Base-by-base conservation (phyloP, 345 rosid species). In the Cochlearia excelsa region DNA sequence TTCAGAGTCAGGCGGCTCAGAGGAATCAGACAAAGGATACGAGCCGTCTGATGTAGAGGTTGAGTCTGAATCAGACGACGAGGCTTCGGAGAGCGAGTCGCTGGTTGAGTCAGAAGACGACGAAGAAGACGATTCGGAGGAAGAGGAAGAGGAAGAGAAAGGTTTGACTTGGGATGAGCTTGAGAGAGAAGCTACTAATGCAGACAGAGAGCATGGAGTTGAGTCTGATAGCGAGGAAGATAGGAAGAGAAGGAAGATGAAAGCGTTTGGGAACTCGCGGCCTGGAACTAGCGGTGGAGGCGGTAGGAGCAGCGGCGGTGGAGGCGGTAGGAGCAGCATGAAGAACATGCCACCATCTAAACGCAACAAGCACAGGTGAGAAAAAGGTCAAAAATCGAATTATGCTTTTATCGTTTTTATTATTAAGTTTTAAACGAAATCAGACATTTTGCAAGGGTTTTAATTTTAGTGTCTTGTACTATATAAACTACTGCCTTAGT, bases 131-230 rank as follows among this genome's bases (percentile, higher is more conserved):
- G 95, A 81, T 47, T 68, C 84, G 0, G 95, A 80, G 61, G 80
- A 73, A 62, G 89, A 88, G 11, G 77, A 84, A 0, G 95, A 86
- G 61, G 99, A 93, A 57, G 97, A 90, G 67, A 81, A 87, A 64
- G 99, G 99, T 4, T 86, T 82, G 81, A 93, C 96, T 35, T 93
- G 99, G 99, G 99, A 85, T 41, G 99, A 89, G 80, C 78, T 93
- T 59, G 97, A 93, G 79, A 82, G 95, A 71, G 99, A 93, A 73
- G 99, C 99, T 9, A 85, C 82, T 39, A 73, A 89, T 74, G 99
- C 95, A 5, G 99, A 93, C 68, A 84, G 85, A 68, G 97, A 89
- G 61, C 88, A 93, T 56, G 93, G 94, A 56, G 75, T 30, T 49
- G 91, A 84, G 44, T 93, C 86, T 1, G 99, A 93, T 63, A 89